A percentile compares a stretch with the other conserved stretches of the same genome.
Evolutionary conservation across 2,329 filamentous ascomycete genomes (phyloP).

Genomic region (Curvularia eragrostidis): DNA sequence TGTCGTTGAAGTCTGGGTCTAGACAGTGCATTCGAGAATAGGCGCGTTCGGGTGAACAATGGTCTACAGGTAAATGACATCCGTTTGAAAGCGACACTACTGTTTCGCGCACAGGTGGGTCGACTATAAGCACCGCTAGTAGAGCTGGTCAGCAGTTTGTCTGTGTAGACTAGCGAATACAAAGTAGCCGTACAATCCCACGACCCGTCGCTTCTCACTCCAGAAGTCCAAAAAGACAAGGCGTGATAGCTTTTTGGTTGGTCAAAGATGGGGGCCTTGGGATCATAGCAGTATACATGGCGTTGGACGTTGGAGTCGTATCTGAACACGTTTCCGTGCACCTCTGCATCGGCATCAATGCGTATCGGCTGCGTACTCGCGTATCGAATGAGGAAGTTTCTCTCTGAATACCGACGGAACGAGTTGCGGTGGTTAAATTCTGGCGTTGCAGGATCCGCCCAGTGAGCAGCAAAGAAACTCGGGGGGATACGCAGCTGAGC

Average conservation of each 20-base stretch:
- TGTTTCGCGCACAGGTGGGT: not conserved
- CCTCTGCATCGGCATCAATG: conserved; percentile 9
- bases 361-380: conserved; percentile 11
- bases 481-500: conserved; percentile 15
- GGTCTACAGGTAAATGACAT: not conserved
- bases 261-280: conserved; percentile 12
- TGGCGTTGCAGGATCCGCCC: conserved; percentile 15
- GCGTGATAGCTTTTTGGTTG: conserved; percentile 17
- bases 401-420: conserved; percentile 11
- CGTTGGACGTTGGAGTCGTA: conserved; percentile 17
- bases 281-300: conserved; percentile 13
- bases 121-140: conserved; percentile 1
- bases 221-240: conserved; percentile 17
- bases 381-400: conserved; percentile 8
- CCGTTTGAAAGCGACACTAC: not conserved
- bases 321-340: not conserved
- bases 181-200: conserved; percentile 7
- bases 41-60: not conserved
- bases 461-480: conserved; percentile 20
- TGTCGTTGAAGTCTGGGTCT: conserved; percentile 3
- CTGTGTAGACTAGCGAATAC: not conserved
- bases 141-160: not conserved
- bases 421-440: conserved; percentile 20
- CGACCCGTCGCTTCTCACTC: conserved; percentile 6
- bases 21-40: conserved; percentile 9